Evolutionary conservation across 352 stramenopile genomes (phyloP).

Genomic region (Stramenopiles sp.): DNA sequence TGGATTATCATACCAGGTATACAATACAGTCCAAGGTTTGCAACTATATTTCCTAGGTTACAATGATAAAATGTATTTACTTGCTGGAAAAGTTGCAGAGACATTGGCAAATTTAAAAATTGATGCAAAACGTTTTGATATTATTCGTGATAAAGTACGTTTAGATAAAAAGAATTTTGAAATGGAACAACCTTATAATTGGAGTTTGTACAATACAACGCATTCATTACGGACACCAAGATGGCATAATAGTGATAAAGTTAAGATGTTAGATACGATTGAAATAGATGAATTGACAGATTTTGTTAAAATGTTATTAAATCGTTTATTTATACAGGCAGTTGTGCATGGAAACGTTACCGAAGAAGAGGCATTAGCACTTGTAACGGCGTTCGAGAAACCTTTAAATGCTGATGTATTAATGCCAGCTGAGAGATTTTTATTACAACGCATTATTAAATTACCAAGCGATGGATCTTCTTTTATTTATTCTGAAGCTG

Average conservation of each 20-base stretch:
- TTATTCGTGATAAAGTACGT: conserved; percentile 52
- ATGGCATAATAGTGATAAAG: conserved; percentile 60
- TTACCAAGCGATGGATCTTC: conserved; percentile 30
- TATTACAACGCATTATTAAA: conserved; percentile 32
- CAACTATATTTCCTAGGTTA: conserved; percentile 59
- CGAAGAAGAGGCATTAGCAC: conserved; percentile 9
- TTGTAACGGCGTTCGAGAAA: conserved; percentile 22
- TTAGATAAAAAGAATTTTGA: conserved; percentile 63
- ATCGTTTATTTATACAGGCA: conserved; percentile 39
- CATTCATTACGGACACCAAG: conserved; percentile 43
- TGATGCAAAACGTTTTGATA: conserved; percentile 41
- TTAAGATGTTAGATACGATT: conserved; percentile 37
- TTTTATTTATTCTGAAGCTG: conserved; percentile 34
- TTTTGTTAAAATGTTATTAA: conserved; percentile 36
- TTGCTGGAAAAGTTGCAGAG: conserved; percentile 46
- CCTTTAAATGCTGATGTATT: conserved; percentile 18
- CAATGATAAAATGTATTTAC: conserved; percentile 58
- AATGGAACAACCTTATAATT: conserved; percentile 65
- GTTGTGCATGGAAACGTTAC: conserved; percentile 50
- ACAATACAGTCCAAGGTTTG: conserved; percentile 37
- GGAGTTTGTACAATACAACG: conserved; percentile 48
- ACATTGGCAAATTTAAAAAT: conserved; percentile 35
- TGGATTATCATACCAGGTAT: conserved; percentile 40
- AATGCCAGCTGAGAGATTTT: background rate
- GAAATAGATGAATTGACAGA: conserved; percentile 29